Percentiles rank a stretch among this genome's conserved stretches.
Evolutionary conservation across 106 monocot species (phyloP).

Genomic region (Dendrobium huoshanense): DNA sequence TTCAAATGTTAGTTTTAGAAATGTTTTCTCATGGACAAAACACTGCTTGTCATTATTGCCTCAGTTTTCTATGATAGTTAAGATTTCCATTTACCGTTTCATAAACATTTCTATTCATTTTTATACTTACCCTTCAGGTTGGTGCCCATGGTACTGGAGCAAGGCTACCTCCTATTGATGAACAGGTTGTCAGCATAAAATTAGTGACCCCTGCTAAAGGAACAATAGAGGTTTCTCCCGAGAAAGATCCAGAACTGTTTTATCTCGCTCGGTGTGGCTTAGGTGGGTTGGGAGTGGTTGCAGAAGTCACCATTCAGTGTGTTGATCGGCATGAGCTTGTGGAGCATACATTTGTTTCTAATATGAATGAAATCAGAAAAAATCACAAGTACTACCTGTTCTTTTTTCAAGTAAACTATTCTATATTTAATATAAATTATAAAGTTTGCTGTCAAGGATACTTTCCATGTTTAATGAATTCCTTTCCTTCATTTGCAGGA

Average conservation of each 20-base stretch:
- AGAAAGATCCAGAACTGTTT: slow-evolving; percentile 82
- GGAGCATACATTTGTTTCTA: slow-evolving; percentile 90
- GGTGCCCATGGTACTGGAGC: slow-evolving; percentile 96
- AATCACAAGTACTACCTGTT: slow-evolving; percentile 79
- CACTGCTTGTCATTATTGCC: not conserved
- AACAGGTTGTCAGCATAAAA: slow-evolving; percentile 96
- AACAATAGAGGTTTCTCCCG: slow-evolving; percentile 75
- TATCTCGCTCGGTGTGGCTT: slow-evolving; percentile 91
- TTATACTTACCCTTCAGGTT: slow-evolving; percentile 37
- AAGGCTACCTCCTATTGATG: slow-evolving; percentile 82
- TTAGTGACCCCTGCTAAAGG: slow-evolving; percentile 89
- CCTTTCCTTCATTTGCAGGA: slow-evolving; percentile 46
- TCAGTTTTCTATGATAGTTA: not conserved
- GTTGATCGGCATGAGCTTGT: slow-evolving; percentile 92
- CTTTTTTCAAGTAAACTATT: not conserved
- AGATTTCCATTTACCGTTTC: not conserved
- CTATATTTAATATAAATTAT: not conserved
- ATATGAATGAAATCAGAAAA: slow-evolving; percentile 63
- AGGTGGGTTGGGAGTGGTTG: slow-evolving; percentile 91
- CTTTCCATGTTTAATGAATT: no score
- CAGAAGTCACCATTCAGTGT: slow-evolving; percentile 93
- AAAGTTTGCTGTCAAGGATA: no score
- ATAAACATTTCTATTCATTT: slow-evolving; percentile 4
- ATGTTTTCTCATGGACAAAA: not conserved
- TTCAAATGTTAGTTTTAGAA: not conserved